Conservation (phyloP, 108 stramenopile genomes). For the Pseudonitzschia multistriata region DNA sequence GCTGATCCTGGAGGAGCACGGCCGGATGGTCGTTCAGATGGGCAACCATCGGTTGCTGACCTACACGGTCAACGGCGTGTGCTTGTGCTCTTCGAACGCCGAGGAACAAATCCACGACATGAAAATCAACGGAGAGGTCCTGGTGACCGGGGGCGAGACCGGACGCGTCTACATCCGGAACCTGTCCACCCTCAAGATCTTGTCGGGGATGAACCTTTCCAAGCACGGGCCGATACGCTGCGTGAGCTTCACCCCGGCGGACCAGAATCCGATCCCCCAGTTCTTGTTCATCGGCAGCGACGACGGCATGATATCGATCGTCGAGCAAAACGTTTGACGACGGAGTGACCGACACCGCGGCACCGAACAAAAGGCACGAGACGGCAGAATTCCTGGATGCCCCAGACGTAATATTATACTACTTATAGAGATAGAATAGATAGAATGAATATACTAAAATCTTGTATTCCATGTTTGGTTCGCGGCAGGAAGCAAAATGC, state of each 20-base stretch:
- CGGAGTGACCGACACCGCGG: background rate
- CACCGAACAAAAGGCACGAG: no score
- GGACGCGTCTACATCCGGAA: constrained; percentile 63
- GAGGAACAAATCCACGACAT: constrained; percentile 75
- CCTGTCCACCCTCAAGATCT: constrained; percentile 47
- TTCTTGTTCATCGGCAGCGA: constrained; percentile 78
- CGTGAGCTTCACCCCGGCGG: constrained; percentile 58
- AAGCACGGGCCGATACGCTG: constrained; percentile 71
- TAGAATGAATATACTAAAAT: background rate
- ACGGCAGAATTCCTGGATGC: no score
- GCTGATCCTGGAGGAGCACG: constrained; percentile 56
- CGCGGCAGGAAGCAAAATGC: no score
- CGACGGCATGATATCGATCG: constrained; percentile 74
- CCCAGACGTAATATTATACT: background rate
- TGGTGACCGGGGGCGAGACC: constrained; percentile 76
- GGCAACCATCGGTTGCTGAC: constrained; percentile 56
- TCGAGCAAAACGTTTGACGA: constrained; percentile 30
- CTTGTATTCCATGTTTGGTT: no score
- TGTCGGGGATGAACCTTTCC: constrained; percentile 65
- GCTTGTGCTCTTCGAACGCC: constrained; percentile 40
- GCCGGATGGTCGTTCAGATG: constrained; percentile 61
- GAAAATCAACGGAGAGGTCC: constrained; percentile 61
- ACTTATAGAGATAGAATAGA: constrained; percentile 9
- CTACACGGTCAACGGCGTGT: constrained; percentile 67
- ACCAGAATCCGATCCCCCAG: constrained; percentile 46